Evolutionary conservation across 2,329 filamentous ascomycete genomes (phyloP), one percentile per base, ranked within the genome.

Genomic region (Penicillium sp.): DNA sequence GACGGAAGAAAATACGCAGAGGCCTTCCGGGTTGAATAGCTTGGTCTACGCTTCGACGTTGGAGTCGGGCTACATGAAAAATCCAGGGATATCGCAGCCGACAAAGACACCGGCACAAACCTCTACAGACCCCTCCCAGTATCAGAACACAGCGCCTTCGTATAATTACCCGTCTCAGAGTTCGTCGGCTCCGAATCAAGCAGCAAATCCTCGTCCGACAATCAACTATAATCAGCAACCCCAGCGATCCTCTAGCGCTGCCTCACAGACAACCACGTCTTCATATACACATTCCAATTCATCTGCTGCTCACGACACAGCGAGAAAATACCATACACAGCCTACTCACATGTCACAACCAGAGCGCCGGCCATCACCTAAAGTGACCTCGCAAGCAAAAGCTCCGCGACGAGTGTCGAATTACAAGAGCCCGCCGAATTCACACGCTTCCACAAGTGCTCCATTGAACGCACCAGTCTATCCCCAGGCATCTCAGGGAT

Each of bases 1-100:
- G 21, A 16, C 38, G 1, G 35, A 47, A 26, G 45, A 55, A 5
- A 48, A 38, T 23, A 45, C 47, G 18, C 54, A 46, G 47, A 23
- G 47, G 42, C 45, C 46, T 16, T 28, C 46, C 16, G 40, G 56
- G n/a, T 21, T 58, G 21, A 58, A 55, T 47, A 55, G 51, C 20
- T 20, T 59, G 43, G 52, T 45, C 14, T 55, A 59, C 24, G 56
- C 43, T 20, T 52, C 56, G 38, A 48, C 51, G 12, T 30, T 55
- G 14, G 26, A 51, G 28, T 35, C 54, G 5, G 23, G 23, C 12
- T 24, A 49, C 24, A 33, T 12, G 3, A 45, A 47, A 20, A 51
- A 50, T 21, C 42, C 46, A 8, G 38, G 24, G 21, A 9, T 18
- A n/a, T 24, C 56, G 5, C 46, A 47, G 51, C 47, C 45, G 8